Conservation (phyloP, 2,329 filamentous ascomycete genomes). For the Xylariaceae sp. region DNA sequence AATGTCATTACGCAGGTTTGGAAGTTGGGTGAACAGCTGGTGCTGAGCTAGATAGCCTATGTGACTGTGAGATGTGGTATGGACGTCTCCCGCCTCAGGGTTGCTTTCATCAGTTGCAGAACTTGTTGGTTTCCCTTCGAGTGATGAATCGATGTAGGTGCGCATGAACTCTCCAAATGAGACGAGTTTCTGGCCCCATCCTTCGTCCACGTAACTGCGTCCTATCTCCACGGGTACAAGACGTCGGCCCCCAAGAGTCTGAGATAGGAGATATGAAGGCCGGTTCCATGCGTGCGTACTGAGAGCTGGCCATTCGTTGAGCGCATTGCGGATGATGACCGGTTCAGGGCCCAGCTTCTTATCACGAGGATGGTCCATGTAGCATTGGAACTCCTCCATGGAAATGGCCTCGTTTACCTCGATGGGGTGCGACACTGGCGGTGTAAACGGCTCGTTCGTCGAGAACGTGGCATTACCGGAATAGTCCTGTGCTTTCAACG, state of each 20-base stretch:
- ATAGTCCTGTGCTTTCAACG: neutral
- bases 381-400: conserved; percentile 56
- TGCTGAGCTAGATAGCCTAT: conserved; percentile 89
- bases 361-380: conserved; percentile 46
- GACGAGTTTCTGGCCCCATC: conserved; percentile 79
- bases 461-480: conserved; percentile 29
- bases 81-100: neutral
- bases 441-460: conserved; percentile 37
- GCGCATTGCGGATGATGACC: conserved; percentile 62
- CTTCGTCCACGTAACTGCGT: conserved; percentile 77
- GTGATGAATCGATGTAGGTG: conserved; percentile 47
- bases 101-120: neutral
- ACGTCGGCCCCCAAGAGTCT: conserved; percentile 69
- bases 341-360: conserved; percentile 47
- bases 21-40: conserved; percentile 78
- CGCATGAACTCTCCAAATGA: conserved; percentile 66
- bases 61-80: conserved; percentile 2
- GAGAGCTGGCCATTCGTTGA: conserved; percentile 74
- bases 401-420: conserved; percentile 41
- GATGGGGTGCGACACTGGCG: conserved; percentile 40
- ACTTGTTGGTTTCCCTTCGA: neutral
- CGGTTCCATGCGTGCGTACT: conserved; percentile 62
- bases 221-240: conserved; percentile 85
- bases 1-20: conserved; percentile 69
- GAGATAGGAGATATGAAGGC: conserved; percentile 66